phyloP scores from a whole-genome alignment of 1,284 basidiomycete genomes.

The Ceratobasidium sp. region DNA sequence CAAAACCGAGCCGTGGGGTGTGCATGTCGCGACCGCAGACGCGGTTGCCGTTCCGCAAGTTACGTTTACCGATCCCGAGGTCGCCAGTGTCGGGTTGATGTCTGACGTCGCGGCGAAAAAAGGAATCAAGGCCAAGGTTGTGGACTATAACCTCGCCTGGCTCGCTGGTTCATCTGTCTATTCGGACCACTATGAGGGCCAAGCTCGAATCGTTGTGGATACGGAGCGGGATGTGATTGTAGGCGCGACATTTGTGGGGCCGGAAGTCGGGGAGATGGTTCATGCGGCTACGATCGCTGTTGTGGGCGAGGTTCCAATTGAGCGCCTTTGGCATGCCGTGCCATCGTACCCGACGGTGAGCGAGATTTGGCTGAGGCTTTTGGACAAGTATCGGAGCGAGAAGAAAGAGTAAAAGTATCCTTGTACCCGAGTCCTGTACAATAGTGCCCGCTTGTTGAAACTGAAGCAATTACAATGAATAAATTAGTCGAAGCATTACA shows the following conservation, averaged over 20 bases:
- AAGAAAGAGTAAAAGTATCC: constrained; percentile 14
- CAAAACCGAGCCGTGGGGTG: constrained; percentile 27
- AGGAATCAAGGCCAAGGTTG: constrained; percentile 6
- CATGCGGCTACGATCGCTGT: constrained; percentile 44
- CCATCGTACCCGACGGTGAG: constrained; percentile 43
- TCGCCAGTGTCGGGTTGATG: constrained; percentile 39
- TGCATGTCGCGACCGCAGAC: constrained; percentile 40
- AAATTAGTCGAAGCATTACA: neutral
- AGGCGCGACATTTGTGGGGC: constrained; percentile 44
- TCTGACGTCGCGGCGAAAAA: constrained; percentile 14
- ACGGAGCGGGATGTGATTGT: constrained; percentile 28
- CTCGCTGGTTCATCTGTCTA: constrained; percentile 39
- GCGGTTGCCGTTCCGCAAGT: constrained; percentile 35
- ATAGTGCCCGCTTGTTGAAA: neutral
- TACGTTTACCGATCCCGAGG: constrained; percentile 43
- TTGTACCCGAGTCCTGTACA: neutral
- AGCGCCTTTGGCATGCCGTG: constrained; percentile 44
- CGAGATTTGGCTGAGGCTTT: constrained; percentile 45
- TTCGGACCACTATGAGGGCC: constrained; percentile 40
- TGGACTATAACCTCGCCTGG: constrained; percentile 38
- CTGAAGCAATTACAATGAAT: constrained; percentile 8
- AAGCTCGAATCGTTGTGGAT: constrained; percentile 41
- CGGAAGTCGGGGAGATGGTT: constrained; percentile 41
- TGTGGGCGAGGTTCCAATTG: constrained; percentile 38
- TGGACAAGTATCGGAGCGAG: constrained; percentile 40